A percentile compares a stretch with the other conserved stretches of the same genome.
phyloP scores from a whole-genome alignment of 2,329 filamentous ascomycete genomes.

The Alternaria dauci region DNA sequence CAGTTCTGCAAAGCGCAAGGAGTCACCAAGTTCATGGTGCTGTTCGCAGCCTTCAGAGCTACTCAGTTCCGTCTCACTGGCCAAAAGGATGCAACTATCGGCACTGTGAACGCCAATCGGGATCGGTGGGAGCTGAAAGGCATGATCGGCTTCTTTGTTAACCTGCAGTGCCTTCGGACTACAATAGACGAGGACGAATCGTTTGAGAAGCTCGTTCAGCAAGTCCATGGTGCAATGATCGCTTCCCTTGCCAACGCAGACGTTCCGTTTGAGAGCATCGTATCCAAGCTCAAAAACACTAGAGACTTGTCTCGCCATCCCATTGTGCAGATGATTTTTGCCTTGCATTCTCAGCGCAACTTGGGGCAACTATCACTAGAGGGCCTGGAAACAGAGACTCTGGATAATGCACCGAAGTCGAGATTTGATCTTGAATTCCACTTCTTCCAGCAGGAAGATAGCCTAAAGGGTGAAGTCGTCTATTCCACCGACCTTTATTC shows the following conservation, averaged over 20 bases:
- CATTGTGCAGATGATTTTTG: not conserved
- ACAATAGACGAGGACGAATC: slow-evolving; percentile 1
- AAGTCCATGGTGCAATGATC: not conserved
- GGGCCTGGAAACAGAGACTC: not conserved
- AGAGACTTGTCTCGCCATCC: slow-evolving; percentile 9
- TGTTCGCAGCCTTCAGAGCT: slow-evolving; percentile 15
- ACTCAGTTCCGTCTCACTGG: slow-evolving; percentile 16
- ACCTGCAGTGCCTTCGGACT: slow-evolving; percentile 18
- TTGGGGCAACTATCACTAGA: not conserved
- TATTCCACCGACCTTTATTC: slow-evolving; percentile 12
- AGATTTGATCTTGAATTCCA: slow-evolving; percentile 10
- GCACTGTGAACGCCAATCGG: slow-evolving; percentile 13
- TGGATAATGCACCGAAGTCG: not conserved
- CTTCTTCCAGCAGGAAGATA: not conserved
- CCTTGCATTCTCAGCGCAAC: not conserved
- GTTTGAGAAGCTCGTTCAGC: slow-evolving; percentile 12
- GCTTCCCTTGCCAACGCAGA: slow-evolving; percentile 1
- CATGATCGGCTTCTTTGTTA: slow-evolving; percentile 24
- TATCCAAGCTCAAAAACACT: not conserved
- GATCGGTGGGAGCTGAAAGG: slow-evolving; percentile 15
- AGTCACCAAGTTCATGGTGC: slow-evolving; percentile 6
- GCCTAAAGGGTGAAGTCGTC: not conserved
- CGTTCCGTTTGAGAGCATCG: slow-evolving; percentile 8
- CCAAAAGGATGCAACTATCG: slow-evolving; percentile 14
- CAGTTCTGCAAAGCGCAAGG: not conserved